Conservation (phyloP, 257 asterid genomes). For the Scutellaria galericulata region DNA sequence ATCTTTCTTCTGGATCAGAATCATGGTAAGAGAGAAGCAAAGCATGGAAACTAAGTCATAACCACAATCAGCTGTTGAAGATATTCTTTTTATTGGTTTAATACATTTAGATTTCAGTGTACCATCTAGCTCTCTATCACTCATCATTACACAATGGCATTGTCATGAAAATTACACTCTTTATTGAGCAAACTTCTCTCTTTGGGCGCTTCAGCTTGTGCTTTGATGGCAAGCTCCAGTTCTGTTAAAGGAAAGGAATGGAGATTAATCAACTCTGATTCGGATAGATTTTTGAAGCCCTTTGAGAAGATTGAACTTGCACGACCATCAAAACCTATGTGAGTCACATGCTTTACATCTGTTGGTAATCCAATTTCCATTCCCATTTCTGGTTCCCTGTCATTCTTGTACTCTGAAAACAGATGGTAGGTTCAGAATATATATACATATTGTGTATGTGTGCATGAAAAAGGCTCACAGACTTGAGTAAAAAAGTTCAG, state of each 20-base stretch:
- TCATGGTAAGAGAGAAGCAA: too few relatives aligned
- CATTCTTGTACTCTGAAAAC: slow-evolving; percentile 60
- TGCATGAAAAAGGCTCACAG: not conserved
- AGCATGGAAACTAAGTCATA: not conserved
- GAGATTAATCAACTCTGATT: slow-evolving; percentile 39
- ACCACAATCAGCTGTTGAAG: not conserved
- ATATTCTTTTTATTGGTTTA: slow-evolving; percentile 1
- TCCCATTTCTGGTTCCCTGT: slow-evolving; percentile 47
- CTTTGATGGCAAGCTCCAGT: slow-evolving; percentile 34
- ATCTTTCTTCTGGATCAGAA: too few relatives aligned
- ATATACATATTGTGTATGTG: not conserved
- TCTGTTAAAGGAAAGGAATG: slow-evolving; percentile 37
- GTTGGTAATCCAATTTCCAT: slow-evolving; percentile 75
- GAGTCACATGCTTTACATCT: slow-evolving; percentile 78
- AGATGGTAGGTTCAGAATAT: not conserved
- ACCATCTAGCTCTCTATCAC: not conserved
- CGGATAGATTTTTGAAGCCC: slow-evolving; percentile 45
- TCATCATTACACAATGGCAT: slow-evolving; percentile 10
- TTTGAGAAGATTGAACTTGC: slow-evolving; percentile 55
- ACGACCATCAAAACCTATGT: slow-evolving; percentile 71
- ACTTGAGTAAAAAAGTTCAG: too few relatives aligned
- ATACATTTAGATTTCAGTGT: slow-evolving; percentile 18
- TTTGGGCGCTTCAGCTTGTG: slow-evolving; percentile 32
- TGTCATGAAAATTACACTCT: slow-evolving; percentile 19
- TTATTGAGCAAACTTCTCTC: slow-evolving; percentile 29